Percentiles rank a stretch among this genome's conserved stretches.
These are phyloP conservation scores for Pyrenophora teres DNA, from an alignment of 2,329 filamentous ascomycete species.

Conservation along the genomic window DNA sequence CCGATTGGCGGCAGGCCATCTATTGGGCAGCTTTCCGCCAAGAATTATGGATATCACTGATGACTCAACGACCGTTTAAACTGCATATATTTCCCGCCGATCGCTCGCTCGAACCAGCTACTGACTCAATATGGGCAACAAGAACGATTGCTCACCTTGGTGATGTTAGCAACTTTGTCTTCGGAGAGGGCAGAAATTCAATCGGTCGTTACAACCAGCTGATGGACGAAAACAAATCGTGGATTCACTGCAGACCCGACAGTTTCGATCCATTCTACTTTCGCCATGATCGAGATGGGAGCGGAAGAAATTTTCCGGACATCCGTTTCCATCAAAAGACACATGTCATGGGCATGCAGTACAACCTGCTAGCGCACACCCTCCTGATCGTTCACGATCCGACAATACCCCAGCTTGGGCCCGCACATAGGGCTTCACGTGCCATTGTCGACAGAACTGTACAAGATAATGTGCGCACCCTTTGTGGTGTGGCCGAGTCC, in stretches of 20 bases:
- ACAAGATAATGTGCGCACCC: constrained; percentile 43
- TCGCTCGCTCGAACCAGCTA: constrained; percentile 47
- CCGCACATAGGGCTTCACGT: constrained; percentile 40
- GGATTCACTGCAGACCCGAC: constrained; percentile 37
- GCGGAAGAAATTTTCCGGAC: constrained; percentile 42
- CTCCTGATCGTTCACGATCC: constrained; percentile 45
- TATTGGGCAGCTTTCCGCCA: constrained; percentile 48
- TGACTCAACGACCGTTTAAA: constrained; percentile 45
- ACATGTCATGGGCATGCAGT: constrained; percentile 42
- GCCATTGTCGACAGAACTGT: constrained; percentile 39
- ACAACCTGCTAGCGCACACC: constrained; percentile 44
- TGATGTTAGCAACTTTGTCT: constrained; percentile 45
- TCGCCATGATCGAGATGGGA: constrained; percentile 39
- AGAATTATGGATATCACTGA: constrained; percentile 46
- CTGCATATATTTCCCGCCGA: constrained; percentile 47
- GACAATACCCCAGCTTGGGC: constrained; percentile 44
- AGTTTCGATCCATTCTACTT: constrained; percentile 46
- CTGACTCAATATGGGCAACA: constrained; percentile 51
- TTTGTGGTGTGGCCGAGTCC: constrained; percentile 43
- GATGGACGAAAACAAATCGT: constrained; percentile 43
- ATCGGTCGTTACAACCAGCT: constrained; percentile 36
- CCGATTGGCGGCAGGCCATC: constrained; percentile 43
- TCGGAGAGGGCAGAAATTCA: constrained; percentile 42
- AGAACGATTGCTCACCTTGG: constrained; percentile 48
- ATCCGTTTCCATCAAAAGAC: constrained; percentile 43